phyloP scores from a whole-genome alignment of 345 rosid species.

The Camelina neglecta region DNA sequence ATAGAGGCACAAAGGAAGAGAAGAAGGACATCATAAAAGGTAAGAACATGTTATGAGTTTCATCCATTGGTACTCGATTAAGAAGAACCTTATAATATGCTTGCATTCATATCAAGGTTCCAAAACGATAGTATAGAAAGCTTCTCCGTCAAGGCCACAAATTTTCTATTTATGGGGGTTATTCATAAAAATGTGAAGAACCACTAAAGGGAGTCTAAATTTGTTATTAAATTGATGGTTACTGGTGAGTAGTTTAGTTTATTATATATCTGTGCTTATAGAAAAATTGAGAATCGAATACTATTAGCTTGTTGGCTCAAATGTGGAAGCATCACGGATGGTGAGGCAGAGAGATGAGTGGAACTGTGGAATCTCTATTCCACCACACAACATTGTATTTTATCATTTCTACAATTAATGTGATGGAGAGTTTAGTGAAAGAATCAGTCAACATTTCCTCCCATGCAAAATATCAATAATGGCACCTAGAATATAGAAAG shows the following conservation, averaged over 20 bases:
- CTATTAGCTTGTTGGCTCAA: slow-evolving; percentile 31
- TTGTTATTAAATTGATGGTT: slow-evolving; percentile 26
- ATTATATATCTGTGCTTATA: neutral
- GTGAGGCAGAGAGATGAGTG: slow-evolving; percentile 12
- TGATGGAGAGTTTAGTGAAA: slow-evolving; percentile 3
- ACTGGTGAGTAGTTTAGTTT: slow-evolving; percentile 6
- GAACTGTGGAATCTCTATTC: slow-evolving; percentile 16
- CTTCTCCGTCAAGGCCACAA: slow-evolving; percentile 5
- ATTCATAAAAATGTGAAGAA: neutral
- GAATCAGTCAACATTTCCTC: neutral
- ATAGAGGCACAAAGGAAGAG: slow-evolving; percentile 21
- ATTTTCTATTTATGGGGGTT: neutral
- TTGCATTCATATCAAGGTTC: slow-evolving; percentile 8
- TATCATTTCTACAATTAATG: neutral
- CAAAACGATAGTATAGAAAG: slow-evolving; percentile 22
- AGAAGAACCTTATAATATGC: slow-evolving; percentile 26
- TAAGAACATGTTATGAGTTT: slow-evolving; percentile 20
- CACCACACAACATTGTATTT: neutral
- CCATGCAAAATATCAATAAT: neutral
- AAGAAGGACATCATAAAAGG: slow-evolving; percentile 14
- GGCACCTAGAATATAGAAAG: neutral
- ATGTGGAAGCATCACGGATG: slow-evolving; percentile 1
- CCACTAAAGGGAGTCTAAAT: neutral
- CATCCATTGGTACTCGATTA: slow-evolving; percentile 22
- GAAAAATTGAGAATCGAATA: neutral